Evolutionary conservation across 768 basidiomycete genomes (phyloP), one percentile per base, ranked within the genome.

Genomic region (Lactarius quietus): DNA sequence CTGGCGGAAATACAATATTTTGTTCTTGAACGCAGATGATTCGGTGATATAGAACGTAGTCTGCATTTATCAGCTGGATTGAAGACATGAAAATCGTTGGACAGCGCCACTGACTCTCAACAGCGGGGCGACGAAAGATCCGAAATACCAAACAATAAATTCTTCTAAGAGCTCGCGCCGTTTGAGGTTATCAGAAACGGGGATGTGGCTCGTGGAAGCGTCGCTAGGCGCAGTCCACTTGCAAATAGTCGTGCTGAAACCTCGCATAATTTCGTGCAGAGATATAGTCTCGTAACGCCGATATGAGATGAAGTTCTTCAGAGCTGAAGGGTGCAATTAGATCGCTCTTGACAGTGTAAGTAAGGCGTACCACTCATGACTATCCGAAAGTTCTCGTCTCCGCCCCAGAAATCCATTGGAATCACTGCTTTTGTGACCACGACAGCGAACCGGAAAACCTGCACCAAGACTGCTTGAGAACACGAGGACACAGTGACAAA

Each of bases 31-130:
- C 8, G 88, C 90, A 23, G 90, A 87, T 0, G 95, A 93, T 68
- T 98, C 92, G 0, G 97, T 98, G 52, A 94, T 82, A 75, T 98
- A 98, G 76, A 97, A 99, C 0, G 88, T 88, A 3, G 93, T 93
- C 95, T 98, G 61, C 29, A 28, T 31, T 33, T 39, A 15, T 20
- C 26, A 20, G n/a, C 33, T 51, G 17, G 48, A 55, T 18, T 29
- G 18, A 57, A 58, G 36, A 17, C 31, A 45, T n/a, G 12, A 28
- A 29, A 38, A 18, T 7, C 20, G 31, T 15, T 29, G 38, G 43
- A 43, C 17, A 29, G 14, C 18, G 33, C 23, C 23, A 72, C 82
- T 53, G 67, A 92, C 96, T 79, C 85, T 89, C 38, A 98, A 74
- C 6, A 98, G 77, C 0, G 90, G 84, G 5, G 90, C 74, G 8